phyloP scores from a whole-genome alignment of 2,329 filamentous ascomycete species.

The Hypoxylon sp. region DNA sequence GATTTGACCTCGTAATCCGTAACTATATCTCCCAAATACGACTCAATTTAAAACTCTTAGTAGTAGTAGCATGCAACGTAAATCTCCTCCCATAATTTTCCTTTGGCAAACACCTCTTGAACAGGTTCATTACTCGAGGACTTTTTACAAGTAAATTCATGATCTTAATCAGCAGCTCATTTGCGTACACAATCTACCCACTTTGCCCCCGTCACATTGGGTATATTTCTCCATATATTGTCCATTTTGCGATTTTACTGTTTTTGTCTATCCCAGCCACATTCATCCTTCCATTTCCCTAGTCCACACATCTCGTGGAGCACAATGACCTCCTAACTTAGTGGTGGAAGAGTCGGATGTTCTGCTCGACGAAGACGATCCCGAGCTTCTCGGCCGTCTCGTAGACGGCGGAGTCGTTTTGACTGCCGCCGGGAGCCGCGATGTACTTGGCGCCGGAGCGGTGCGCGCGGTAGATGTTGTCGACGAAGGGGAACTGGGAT shows the following conservation, averaged over 20 bases:
- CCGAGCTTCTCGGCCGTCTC: conserved; percentile 91
- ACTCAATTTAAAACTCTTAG: too few relatives aligned
- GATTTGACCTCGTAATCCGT: background rate
- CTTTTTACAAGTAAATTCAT: conserved; percentile 12
- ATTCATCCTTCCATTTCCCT: conserved; percentile 4
- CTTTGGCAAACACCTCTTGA: too few relatives aligned
- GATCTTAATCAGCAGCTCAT: conserved; percentile 2
- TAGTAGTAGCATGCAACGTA: too few relatives aligned
- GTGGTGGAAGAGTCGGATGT: conserved; percentile 93
- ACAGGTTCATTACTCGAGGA: conserved; percentile 3
- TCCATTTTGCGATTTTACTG: conserved; percentile 6
- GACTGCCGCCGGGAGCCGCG: conserved; percentile 89
- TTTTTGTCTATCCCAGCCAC: conserved; percentile 34
- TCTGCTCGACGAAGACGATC: conserved; percentile 96
- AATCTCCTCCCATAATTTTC: too few relatives aligned
- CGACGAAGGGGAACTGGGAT: conserved; percentile 92
- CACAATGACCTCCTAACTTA: conserved; percentile 61
- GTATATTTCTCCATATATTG: conserved; percentile 31
- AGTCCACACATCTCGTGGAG: background rate
- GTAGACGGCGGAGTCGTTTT: conserved; percentile 85
- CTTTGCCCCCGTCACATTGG: conserved; percentile 15
- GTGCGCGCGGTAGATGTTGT: conserved; percentile 94
- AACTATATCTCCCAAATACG: background rate
- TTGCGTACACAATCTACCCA: conserved; percentile 14
- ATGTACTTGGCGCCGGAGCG: conserved; percentile 96